Base-by-base conservation (phyloP, 768 basidiomycete genomes). In the Collybia sordida region DNA sequence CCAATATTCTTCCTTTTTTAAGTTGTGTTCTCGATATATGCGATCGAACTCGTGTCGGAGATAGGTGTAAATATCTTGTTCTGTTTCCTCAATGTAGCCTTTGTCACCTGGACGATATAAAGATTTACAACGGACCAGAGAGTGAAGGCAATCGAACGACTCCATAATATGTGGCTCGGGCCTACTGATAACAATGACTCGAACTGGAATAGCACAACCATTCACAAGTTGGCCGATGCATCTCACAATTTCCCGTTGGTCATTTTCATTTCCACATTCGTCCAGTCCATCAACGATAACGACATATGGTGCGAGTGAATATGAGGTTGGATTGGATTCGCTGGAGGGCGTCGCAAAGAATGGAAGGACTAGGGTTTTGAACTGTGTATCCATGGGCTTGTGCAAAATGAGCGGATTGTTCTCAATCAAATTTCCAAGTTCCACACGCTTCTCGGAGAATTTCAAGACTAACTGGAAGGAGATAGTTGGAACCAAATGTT, bases 401-500 rank as follows among this genome's bases (percentile, higher is more conserved):
- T 40, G 21, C 14, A 45, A 27, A 6, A 41, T 19, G 17, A n/a
- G 11, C 1, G 44, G 44, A 22, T 52, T 27, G 3, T 14, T 17
- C n/a, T 22, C 15, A 3, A 47, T 35, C 1, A 36, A 21, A 15
- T 23, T 9, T 8, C 40, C 38, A 15, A 52, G 34, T 24, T n/a
- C 8, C 3, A 27, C 15, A 4, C 51, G 45, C n/a, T 23, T 3
- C 14, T 8, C 18, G 1, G 58, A 53, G 18, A 59, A 47, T 15
- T 43, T 36, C 3, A 47, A 19, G 3, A 47, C 48, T 14, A 72
- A 47, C 25, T 69, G 64, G 7, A 59, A 63, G 0, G 59, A 59
- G 17, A 72, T 37, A 0, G 72, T 69, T 0, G 69, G 50, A 6
- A 71, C 44, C 4, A 73, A 54, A 6, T 57, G 53, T 11, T 42